phyloP scores from a whole-genome alignment of 2,329 filamentous ascomycete genomes.

The Polytolypa hystricis region DNA sequence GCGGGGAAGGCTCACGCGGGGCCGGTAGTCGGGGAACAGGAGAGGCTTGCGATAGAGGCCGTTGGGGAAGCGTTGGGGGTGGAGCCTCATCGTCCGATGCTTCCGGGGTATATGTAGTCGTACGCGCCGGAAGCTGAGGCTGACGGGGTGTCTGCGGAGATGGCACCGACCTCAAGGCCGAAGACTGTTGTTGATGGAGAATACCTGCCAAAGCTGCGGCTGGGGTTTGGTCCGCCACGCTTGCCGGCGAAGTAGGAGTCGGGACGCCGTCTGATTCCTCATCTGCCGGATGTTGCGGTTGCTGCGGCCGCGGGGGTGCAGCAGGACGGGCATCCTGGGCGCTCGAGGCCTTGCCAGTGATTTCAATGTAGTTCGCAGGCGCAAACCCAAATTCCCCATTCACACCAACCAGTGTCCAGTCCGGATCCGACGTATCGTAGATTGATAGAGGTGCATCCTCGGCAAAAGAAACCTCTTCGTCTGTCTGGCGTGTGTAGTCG shows the following conservation, averaged over 20 bases:
- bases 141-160: slow-evolving; percentile 21
- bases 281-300: slow-evolving; percentile 21
- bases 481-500: slow-evolving; percentile 93
- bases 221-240: slow-evolving; percentile 31
- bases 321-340: slow-evolving; percentile 39
- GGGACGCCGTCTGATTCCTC: slow-evolving; percentile 36
- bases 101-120: slow-evolving; percentile 48
- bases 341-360: slow-evolving; percentile 33
- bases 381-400: slow-evolving; percentile 86
- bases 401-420: slow-evolving; percentile 88
- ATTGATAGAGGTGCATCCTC: slow-evolving; percentile 77
- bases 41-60: slow-evolving; percentile 50
- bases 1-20: slow-evolving; percentile 42
- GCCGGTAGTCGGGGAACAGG: slow-evolving; percentile 50
- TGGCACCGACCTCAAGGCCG: slow-evolving; percentile 21
- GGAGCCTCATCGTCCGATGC: slow-evolving; percentile 51
- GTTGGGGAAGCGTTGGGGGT: slow-evolving; percentile 51
- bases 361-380: slow-evolving; percentile 89
- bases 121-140: slow-evolving; percentile 36
- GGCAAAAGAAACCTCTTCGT: slow-evolving; percentile 91
- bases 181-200: slow-evolving; percentile 30
- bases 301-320: slow-evolving; percentile 24
- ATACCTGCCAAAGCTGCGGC: slow-evolving; percentile 47
- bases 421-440: slow-evolving; percentile 82
- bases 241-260: slow-evolving; percentile 22